Evolutionary conservation across 495 filamentous ascomycete species (phyloP), one percentile per base, ranked within the genome.

Genomic region (Letharia columbiana): DNA sequence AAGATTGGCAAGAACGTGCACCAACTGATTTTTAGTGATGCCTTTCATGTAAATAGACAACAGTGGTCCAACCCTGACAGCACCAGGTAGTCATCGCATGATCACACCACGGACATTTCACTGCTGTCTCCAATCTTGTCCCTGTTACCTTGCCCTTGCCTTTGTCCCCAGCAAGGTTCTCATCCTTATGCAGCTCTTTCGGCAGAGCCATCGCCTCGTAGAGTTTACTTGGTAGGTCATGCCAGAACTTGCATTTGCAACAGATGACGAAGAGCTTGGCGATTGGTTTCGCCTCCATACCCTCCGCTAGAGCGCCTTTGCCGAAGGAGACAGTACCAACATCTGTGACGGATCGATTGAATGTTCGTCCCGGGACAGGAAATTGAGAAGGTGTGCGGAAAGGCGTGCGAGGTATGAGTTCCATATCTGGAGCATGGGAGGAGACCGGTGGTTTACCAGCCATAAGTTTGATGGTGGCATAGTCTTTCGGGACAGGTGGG

Each of bases 231-330:
- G 90, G 90, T 74, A 91, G 83, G 69, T 92, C 89, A 74, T 92
- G 88, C 82, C 87, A 92, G 74, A 87, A 90, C 63, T 86, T 86
- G 80, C 90, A 93, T 63, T 80, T 83, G 73, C 90, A 93, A 73
- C 90, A 93, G 64, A 92, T 86, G 9, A 92, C 88, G 66, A 93
- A 86, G 66, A 91, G 78, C 75, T 92, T 93, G 44, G 84, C 86
- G 54, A 91, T 74, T 0, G 85, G 80, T 54, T 82, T 81, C 39
- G 76, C 77, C 23, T 71, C 67, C 39, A 71, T 59, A 3, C 66
- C 63, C n/a, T 67, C 65, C n/a, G 52, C 60, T 40, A 65, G 44
- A n/a, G 57, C 20, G 33, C 59, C 59, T 54, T 61, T 68, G 7
- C 59, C 59, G 15, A 60, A 47, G 17, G 60, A 63, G 28, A 67